Evolutionary conservation across 1,139 yeast genomes (phyloP), one percentile per base, ranked within the genome.

Genomic region (Hansenula sp.): DNA sequence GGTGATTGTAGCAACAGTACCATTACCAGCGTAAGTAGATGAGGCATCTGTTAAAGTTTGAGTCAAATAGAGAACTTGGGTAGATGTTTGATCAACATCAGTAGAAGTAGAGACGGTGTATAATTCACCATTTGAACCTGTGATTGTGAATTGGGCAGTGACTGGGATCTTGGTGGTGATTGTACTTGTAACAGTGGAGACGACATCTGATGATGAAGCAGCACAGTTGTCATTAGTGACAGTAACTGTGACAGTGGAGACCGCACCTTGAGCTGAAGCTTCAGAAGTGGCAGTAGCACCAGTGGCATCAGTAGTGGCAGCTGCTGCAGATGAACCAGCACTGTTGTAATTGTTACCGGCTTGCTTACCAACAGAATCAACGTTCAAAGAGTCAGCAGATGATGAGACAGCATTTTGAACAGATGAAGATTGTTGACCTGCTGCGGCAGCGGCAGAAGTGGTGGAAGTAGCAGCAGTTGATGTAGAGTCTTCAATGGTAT

Each of bases 41-140:
- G 50, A 41, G 34, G 57, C 46, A 21, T 21, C 25, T 16, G 45
- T 43, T 5, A 47, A 11, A 2, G 57, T 54, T 15, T 52, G 48
- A 11, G 59, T 54, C 25, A 49, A 16, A 24, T 44, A 44, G 15
- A 51, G 41, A 18, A 45, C 41, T 25, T 41, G 39, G 2, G 60
- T 56, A 7, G 51, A 42, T 11, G 59, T 55, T 41, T 55, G 54
- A 1, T 55, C 60, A 41, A 55, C 44, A 25, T 53, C 55, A 15
- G 59, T 52, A 4, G 59, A 48, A 8, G 60, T 45, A 4, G 48
- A 42, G 4, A 55, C 45, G 12, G 57, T 52, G 47, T 45, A 54
- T 3, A 44, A 33, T 24, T 48, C 52, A 45, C 59, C 59, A 31
- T 50, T 45, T 10, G 56, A 46, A 18, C 40, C 50, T 4, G 59